Conservation (phyloP, 352 stramenopile genomes). For the Phytophthora citricola region DNA sequence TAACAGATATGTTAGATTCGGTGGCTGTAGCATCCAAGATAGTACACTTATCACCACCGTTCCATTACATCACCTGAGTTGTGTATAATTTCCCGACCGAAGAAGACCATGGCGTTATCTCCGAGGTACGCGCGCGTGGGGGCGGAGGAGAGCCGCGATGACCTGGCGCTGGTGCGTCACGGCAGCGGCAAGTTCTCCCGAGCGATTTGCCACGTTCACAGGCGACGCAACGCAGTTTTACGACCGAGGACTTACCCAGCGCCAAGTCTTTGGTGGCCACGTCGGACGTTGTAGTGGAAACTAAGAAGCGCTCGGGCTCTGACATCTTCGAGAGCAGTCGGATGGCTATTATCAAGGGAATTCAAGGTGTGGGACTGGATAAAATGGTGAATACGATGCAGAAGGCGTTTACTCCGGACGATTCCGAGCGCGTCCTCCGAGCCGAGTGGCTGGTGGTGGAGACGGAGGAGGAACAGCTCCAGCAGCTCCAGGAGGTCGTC, state of each 20-base stretch:
- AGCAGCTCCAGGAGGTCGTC: slow-evolving; percentile 65
- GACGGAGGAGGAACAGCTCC: slow-evolving; percentile 78
- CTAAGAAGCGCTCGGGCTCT: slow-evolving; percentile 36
- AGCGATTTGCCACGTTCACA: slow-evolving; percentile 2
- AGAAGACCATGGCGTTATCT: slow-evolving; percentile 19
- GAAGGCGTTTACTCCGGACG: slow-evolving; percentile 69
- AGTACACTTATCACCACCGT: too few species aligned
- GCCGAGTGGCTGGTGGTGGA: slow-evolving; percentile 83
- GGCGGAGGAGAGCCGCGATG: slow-evolving; percentile 52
- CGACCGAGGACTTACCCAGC: slow-evolving; percentile 75
- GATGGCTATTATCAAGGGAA: slow-evolving; percentile 61
- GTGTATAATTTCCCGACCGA: background rate
- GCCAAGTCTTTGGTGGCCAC: slow-evolving; percentile 56
- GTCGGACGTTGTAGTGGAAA: slow-evolving; percentile 22
- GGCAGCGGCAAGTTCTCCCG: slow-evolving; percentile 58
- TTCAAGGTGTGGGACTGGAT: slow-evolving; percentile 58
- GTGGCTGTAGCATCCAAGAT: too few species aligned
- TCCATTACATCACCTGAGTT: slow-evolving; percentile 19
- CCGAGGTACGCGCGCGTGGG: slow-evolving; percentile 33
- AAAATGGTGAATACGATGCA: slow-evolving; percentile 72
- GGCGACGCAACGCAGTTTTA: slow-evolving; percentile 69
- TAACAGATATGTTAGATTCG: background rate
- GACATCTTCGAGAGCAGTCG: slow-evolving; percentile 68
- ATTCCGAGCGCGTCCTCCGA: slow-evolving; percentile 73
- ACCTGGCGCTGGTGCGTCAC: slow-evolving; percentile 52